A percentile compares a stretch with the other conserved stretches of the same genome.
phyloP scores from a whole-genome alignment of 306 rosid genomes.

The Quillaja saponaria region DNA sequence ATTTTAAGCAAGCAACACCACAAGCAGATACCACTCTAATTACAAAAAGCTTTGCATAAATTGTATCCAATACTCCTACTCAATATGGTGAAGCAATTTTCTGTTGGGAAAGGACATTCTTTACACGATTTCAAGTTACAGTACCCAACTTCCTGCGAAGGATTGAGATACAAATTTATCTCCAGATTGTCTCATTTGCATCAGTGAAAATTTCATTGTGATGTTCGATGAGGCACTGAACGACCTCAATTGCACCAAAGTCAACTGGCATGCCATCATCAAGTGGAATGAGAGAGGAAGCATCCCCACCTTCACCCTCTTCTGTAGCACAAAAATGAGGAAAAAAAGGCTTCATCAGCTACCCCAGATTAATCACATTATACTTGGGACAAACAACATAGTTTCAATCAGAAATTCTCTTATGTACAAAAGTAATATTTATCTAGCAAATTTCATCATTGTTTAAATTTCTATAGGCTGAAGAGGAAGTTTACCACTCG shows the following conservation, averaged over 20 bases:
- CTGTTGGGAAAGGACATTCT: slow-evolving; percentile 17
- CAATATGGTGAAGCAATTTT: slow-evolving; percentile 19
- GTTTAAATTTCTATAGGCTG: no score
- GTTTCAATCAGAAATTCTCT: no score
- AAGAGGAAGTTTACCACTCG: no score
- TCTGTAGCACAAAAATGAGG: slow-evolving; percentile 44
- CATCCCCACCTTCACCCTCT: slow-evolving; percentile 62
- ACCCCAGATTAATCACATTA: no score
- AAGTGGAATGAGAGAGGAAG: slow-evolving; percentile 86
- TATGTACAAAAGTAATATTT: no score
- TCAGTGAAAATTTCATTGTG: slow-evolving; percentile 92
- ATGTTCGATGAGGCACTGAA: slow-evolving; percentile 93
- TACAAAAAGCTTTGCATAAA: not conserved
- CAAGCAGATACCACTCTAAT: no score
- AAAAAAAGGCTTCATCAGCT: not conserved
- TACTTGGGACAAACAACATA: no score
- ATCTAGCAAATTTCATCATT: no score
- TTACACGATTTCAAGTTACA: slow-evolving; percentile 6
- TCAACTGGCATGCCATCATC: slow-evolving; percentile 82
- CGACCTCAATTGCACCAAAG: slow-evolving; percentile 83
- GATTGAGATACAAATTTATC: slow-evolving; percentile 36
- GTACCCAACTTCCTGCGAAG: slow-evolving; percentile 24
- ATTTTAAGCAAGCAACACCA: no score
- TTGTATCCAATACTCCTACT: slow-evolving; percentile 25
- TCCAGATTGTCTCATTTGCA: slow-evolving; percentile 94